These are phyloP conservation scores for Aspergillus diversus DNA, from an alignment of 495 filamentous ascomycete species.

Conservation along the genomic window DNA sequence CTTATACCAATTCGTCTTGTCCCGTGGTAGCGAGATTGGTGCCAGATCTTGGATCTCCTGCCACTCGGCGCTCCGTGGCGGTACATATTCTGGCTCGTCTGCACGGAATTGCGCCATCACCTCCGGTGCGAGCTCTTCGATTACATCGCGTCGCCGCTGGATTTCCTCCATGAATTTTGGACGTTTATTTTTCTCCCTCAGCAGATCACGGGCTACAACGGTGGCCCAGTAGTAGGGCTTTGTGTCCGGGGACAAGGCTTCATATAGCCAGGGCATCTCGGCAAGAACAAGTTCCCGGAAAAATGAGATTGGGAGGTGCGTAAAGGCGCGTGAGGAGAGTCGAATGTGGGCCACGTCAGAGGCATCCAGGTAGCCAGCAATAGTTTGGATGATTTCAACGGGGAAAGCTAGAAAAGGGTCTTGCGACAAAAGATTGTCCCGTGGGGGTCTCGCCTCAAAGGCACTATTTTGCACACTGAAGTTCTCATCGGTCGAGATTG, in stretches of 20 bases:
- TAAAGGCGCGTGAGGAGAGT: conserved; percentile 26
- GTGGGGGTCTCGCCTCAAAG: neutral
- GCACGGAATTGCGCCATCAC: neutral
- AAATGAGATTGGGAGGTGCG: conserved; percentile 29
- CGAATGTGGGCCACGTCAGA: conserved; percentile 29
- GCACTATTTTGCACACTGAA: neutral
- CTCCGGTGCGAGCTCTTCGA: neutral
- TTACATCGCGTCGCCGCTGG: neutral
- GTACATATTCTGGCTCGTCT: neutral
- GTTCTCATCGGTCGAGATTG: conserved; percentile 10
- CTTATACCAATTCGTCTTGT: neutral
- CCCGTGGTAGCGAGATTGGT: neutral
- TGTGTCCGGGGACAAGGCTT: conserved; percentile 22
- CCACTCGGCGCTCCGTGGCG: conserved; percentile 22
- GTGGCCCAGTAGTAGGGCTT: conserved; percentile 1
- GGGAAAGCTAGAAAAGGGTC: conserved; percentile 30
- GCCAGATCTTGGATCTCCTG: neutral
- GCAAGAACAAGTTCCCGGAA: conserved; percentile 28
- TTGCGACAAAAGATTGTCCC: neutral
- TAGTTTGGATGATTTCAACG: conserved; percentile 24
- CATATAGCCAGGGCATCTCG: conserved; percentile 41
- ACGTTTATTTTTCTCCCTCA: conserved; percentile 7
- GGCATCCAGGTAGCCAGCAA: conserved; percentile 24
- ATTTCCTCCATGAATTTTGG: neutral
- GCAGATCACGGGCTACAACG: neutral